Base-by-base conservation (phyloP, 2,329 filamentous ascomycete genomes). In the Colletotrichum higginsianum region DNA sequence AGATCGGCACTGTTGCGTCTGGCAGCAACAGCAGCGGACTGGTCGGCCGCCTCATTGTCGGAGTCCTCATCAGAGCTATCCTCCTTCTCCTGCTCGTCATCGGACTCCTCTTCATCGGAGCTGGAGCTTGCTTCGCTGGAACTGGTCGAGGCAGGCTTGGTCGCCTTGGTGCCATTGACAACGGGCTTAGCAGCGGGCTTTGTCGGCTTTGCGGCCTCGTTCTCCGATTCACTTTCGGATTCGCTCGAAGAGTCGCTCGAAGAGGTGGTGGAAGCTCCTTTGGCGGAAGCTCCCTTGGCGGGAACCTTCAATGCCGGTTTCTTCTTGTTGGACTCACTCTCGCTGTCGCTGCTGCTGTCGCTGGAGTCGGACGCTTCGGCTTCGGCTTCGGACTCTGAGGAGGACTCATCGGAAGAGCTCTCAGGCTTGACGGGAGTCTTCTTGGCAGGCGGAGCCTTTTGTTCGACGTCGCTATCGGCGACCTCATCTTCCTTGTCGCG, bases 401-500 rank as follows among this genome's bases (percentile, higher is more conserved):
- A 69, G n/a, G 78, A 76, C 58, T 71, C 66, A 18, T 73, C 69
- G 40, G 69, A 71, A 18, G 68, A 72, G 60, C 66, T 75, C 16
- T 75, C 74, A 47, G 75, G 70, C 38, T 64, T 75, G 16, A 72
- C 72, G 30, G 64, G 68, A 13, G 66, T 73, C 63, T 77, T 78
- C 56, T 72, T 74, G 61, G 75, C 58, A 42, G 76, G 73, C 21
- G 77, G 73, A 47, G 78, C 73, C 57, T 77, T 78, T 66, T 80
- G 80, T 71, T 84, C 83, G 75, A 75, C 80, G 75, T 84, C 82
- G 75, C 83, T 84, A 67, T 84, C 83, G 76, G 82, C 82, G 70
- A 84, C 83, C 72, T 84, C 83, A 26, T 82, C 80, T 53, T 79
- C 72, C 74, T 80, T 80, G 77, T 74, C 77, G 69, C 76, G 78